Conservation (phyloP, 441 rosid species). For the Aquilaria agallochum region DNA sequence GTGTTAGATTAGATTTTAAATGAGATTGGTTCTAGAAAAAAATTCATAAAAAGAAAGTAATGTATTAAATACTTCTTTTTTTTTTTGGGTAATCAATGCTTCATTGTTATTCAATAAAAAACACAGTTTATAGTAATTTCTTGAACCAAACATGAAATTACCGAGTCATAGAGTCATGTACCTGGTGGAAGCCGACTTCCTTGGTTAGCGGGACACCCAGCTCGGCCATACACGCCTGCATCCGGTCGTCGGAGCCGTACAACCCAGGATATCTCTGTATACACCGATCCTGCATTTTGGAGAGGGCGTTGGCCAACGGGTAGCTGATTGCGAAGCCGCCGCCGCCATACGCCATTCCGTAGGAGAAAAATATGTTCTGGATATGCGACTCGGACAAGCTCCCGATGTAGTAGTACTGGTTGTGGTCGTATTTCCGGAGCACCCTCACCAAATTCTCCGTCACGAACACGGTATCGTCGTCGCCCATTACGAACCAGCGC, state of each 20-base stretch:
- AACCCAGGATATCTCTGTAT: conserved; percentile 74
- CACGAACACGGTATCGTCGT: no score
- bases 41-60: not conserved
- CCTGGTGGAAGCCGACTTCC: conserved; percentile 95
- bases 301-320: conserved; percentile 72
- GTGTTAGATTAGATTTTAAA: no score
- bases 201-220: conserved; percentile 97
- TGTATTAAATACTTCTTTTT: no score
- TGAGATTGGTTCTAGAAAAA: no score
- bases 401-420: conserved; percentile 80
- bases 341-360: conserved; percentile 93
- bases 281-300: conserved; percentile 72
- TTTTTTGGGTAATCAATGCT: no score
- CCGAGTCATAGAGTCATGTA: not conserved
- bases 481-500: no score
- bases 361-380: conserved; percentile 82
- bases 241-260: conserved; percentile 90
- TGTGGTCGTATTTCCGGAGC: conserved; percentile 21
- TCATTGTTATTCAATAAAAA: conserved; percentile 2
- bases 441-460: no score
- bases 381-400: conserved; percentile 83
- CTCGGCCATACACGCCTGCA: conserved; percentile 98
- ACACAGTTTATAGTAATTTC: conserved; percentile 2
- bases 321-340: conserved; percentile 94
- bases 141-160: not conserved